Percentiles rank a stretch among this genome's conserved stretches.
Evolutionary conservation across 1,139 yeast genomes (phyloP).

Genomic region (Geotrichum aggregatum): DNA sequence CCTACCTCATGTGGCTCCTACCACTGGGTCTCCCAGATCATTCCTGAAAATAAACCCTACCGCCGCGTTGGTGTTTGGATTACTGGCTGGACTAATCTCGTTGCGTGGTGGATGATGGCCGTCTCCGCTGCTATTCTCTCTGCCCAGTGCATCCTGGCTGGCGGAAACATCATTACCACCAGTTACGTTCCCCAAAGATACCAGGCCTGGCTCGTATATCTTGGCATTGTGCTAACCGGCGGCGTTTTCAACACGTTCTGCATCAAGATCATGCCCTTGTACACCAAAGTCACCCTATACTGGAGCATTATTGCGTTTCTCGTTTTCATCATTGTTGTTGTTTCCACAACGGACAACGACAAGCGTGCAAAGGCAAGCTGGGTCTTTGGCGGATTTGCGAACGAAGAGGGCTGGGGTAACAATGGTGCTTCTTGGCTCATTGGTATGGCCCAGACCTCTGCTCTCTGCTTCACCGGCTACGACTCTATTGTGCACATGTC

Average conservation of each 20-base stretch:
- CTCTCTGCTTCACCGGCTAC: conserved; percentile 61
- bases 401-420: conserved; percentile 25
- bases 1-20: conserved; percentile 23
- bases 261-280: conserved; percentile 20
- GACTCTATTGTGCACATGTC: conserved; percentile 77
- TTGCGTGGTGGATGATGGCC: conserved; percentile 25
- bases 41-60: conserved; percentile 15
- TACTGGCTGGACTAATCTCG: conserved; percentile 23
- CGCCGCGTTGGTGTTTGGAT: conserved; percentile 19
- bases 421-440: conserved; percentile 34
- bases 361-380: conserved; percentile 26
- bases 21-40: conserved; percentile 23
- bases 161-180: conserved; percentile 17
- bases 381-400: conserved; percentile 25
- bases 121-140: conserved; percentile 21
- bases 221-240: conserved; percentile 18
- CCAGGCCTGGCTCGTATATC: conserved; percentile 22
- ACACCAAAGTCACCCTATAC: conserved; percentile 24
- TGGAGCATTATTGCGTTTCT: conserved; percentile 28
- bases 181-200: conserved; percentile 17
- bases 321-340: conserved; percentile 26
- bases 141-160: conserved; percentile 23
- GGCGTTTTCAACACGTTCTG: conserved; percentile 21
- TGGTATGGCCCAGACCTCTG: conserved; percentile 73
- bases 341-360: conserved; percentile 24